Percentiles rank a stretch among this genome's conserved stretches.
phyloP scores from a whole-genome alignment of 176 grass and related monocot genomes.

The Rhynchospora breviuscula region DNA sequence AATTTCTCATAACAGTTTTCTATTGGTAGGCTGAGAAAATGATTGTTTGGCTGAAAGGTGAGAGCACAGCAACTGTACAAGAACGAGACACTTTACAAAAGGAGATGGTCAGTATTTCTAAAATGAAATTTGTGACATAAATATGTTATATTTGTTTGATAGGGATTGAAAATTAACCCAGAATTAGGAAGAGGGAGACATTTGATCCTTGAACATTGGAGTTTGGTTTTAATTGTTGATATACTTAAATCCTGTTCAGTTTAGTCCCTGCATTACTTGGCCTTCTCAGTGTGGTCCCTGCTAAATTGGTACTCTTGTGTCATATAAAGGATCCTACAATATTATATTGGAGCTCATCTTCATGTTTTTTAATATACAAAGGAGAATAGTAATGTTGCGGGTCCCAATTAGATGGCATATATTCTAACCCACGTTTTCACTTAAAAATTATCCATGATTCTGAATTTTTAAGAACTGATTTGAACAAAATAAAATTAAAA shows the following conservation, averaged over 20 bases:
- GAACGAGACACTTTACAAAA: slow-evolving; percentile 70
- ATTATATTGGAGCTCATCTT: background rate
- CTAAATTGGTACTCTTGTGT: background rate
- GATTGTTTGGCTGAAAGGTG: slow-evolving; percentile 62
- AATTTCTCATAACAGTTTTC: background rate
- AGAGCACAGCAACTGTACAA: slow-evolving; percentile 52
- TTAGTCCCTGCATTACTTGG: too few species aligned
- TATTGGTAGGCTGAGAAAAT: slow-evolving; percentile 76
- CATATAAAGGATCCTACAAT: background rate
- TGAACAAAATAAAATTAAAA: background rate
- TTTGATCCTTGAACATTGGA: background rate
- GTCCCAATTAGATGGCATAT: background rate
- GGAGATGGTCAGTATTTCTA: slow-evolving; percentile 56
- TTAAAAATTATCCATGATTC: background rate
- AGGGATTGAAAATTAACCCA: background rate
- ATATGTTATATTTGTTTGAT: background rate
- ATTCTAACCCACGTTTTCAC: background rate
- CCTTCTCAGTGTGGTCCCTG: background rate
- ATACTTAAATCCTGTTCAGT: background rate
- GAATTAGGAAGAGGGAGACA: background rate
- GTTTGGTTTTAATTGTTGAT: background rate
- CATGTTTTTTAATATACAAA: background rate
- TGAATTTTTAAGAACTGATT: background rate
- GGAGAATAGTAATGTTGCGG: background rate
- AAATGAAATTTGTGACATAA: background rate